Evolutionary conservation across 106 monocot genomes (phyloP).

Genomic region (Apostasia ramifera): DNA sequence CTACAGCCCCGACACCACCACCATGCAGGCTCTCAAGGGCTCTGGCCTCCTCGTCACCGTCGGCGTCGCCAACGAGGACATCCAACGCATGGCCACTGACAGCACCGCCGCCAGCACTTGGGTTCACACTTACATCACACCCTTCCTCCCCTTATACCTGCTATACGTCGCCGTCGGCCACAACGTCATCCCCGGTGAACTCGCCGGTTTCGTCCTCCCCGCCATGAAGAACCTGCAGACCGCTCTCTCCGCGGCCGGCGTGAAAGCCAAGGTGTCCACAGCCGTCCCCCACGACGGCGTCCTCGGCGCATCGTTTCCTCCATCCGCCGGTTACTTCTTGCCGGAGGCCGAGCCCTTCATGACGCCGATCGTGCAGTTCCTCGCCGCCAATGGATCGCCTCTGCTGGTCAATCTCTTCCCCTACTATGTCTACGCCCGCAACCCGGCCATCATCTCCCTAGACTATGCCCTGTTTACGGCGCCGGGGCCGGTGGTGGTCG

Average conservation of each 20-base stretch:
- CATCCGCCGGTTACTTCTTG: conserved; percentile 1
- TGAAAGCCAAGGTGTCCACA: conserved; percentile 3
- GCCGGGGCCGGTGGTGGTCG: too few relatives aligned
- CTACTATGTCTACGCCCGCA: background rate
- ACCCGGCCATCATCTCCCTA: background rate
- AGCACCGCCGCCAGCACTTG: conserved; percentile 17
- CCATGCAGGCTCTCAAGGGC: conserved; percentile 33
- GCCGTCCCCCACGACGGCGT: conserved; percentile 5
- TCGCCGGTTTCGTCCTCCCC: background rate
- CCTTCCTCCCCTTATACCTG: background rate
- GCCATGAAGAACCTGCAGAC: conserved; percentile 8
- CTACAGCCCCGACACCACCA: conserved; percentile 14
- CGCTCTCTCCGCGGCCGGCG: background rate
- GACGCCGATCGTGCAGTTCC: background rate
- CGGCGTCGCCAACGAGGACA: conserved; percentile 19
- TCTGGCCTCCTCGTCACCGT: conserved; percentile 34
- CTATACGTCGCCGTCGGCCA: conserved; percentile 12
- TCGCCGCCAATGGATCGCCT: background rate
- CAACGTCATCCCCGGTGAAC: conserved; percentile 4
- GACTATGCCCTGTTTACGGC: conserved; percentile 6
- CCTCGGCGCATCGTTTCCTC: conserved; percentile 8
- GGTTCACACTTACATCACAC: conserved; percentile 25
- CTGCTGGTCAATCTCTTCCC: conserved; percentile 12
- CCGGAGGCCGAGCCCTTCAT: background rate
- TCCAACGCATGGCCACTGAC: conserved; percentile 16